These are phyloP conservation scores for Lactifluus piperatus DNA, from an alignment of 768 basidiomycete species.

Conservation along the genomic window DNA sequence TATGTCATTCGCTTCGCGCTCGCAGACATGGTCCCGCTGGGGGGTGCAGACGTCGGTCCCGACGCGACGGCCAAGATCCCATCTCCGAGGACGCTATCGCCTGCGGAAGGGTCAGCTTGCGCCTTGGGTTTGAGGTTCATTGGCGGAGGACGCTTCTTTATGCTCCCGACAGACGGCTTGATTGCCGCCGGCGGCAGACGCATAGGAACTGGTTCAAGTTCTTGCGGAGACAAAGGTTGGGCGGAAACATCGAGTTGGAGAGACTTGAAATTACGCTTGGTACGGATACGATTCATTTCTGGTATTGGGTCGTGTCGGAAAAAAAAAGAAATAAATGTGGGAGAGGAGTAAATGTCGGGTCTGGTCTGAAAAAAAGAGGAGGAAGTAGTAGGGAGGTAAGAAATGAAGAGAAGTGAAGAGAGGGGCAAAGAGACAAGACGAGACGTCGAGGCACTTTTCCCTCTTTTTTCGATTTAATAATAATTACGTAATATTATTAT, in stretches of 20 bases:
- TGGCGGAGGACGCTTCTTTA: conserved; percentile 73
- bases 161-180: conserved; percentile 30
- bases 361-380: neutral
- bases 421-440: neutral
- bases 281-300: conserved; percentile 60
- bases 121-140: conserved; percentile 74
- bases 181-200: conserved; percentile 27
- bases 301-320: neutral
- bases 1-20: conserved; percentile 60
- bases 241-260: conserved; percentile 60
- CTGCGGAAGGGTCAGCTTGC: conserved; percentile 29
- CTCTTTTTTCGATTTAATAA: no score
- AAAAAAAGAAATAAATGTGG: neutral
- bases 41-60: conserved; percentile 43
- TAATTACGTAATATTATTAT: conserved; percentile 9
- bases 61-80: conserved; percentile 41
- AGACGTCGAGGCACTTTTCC: no score
- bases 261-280: conserved; percentile 89
- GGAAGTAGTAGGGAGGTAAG: neutral
- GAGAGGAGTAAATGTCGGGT: neutral
- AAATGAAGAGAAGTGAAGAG: neutral
- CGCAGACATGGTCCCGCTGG: conserved; percentile 38
- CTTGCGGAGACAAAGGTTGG: conserved; percentile 31
- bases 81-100: conserved; percentile 29
- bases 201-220: conserved; percentile 31